Evolutionary conservation across 495 filamentous ascomycete genomes (phyloP).

Genomic region (Talaromyces liani): DNA sequence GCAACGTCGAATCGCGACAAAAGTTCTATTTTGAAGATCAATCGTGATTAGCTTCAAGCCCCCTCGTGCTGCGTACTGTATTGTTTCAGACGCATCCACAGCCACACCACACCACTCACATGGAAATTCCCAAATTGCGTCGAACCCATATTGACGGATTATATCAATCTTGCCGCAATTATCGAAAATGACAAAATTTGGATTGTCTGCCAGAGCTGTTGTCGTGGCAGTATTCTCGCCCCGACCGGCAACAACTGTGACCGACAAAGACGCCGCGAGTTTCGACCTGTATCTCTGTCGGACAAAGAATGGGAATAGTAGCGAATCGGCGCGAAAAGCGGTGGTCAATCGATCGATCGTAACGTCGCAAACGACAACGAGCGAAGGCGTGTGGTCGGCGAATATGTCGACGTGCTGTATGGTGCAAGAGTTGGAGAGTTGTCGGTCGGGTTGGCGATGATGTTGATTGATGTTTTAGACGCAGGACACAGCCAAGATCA

Average conservation of each 20-base stretch:
- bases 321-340: not conserved
- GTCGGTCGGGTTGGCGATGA: not conserved
- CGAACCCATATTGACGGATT: slow-evolving; percentile 38
- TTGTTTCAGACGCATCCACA: not conserved
- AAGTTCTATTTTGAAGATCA: slow-evolving; percentile 56
- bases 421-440: not conserved
- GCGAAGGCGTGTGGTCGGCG: not conserved
- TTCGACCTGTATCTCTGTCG: not conserved
- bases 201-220: not conserved
- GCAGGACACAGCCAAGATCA: not conserved
- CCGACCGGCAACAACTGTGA: not conserved
- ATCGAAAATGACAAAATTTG: not conserved
- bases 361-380: not conserved
- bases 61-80: not conserved
- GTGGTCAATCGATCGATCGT: not conserved
- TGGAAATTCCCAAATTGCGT: slow-evolving; percentile 86
- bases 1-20: slow-evolving; percentile 92
- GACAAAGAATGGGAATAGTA: not conserved
- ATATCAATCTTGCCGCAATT: not conserved
- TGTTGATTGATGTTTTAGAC: not conserved
- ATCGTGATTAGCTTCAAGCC: not conserved
- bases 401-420: not conserved
- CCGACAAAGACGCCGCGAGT: not conserved
- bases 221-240: not conserved
- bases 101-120: slow-evolving; percentile 44